A percentile compares a stretch with the other conserved stretches of the same genome.
phyloP scores from a whole-genome alignment of 345 rosid species.

The Rhodomyrtus tomentosa region DNA sequence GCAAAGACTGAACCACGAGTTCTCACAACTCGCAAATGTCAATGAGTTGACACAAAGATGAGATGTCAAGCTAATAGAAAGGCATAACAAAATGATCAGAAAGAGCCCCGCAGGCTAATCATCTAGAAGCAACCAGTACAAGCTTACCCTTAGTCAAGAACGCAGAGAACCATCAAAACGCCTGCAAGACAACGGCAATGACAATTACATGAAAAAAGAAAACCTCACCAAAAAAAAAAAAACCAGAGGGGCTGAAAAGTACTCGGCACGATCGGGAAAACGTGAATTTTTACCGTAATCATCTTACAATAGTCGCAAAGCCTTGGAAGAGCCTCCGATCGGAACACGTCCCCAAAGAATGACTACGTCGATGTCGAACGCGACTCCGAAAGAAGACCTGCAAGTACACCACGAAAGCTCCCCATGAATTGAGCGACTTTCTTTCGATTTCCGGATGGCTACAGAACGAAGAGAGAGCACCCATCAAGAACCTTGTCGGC shows the following conservation, averaged over 20 bases:
- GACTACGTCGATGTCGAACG: conserved; percentile 85
- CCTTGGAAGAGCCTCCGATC: conserved; percentile 55
- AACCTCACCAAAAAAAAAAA: not conserved
- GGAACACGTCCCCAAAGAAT: conserved; percentile 56
- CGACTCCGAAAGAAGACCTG: conserved; percentile 55
- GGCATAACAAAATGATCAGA: not conserved
- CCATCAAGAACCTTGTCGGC: not conserved
- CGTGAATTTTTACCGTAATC: conserved; percentile 22
- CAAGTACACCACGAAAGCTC: not conserved
- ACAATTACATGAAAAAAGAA: not conserved
- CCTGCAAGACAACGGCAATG: conserved; percentile 20
- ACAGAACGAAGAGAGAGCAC: not conserved
- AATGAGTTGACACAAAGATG: not conserved
- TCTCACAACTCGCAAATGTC: not conserved
- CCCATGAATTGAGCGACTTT: not conserved
- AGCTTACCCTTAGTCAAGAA: conserved; percentile 77
- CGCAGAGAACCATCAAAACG: conserved; percentile 50
- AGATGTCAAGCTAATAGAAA: not conserved
- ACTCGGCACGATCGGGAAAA: not conserved
- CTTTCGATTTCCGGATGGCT: too few species aligned
- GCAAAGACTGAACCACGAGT: not conserved
- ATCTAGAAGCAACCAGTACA: not conserved
- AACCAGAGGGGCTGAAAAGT: not conserved
- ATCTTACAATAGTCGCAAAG: conserved; percentile 42
- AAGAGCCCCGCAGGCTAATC: not conserved